Evolutionary conservation across 2,329 filamentous ascomycete genomes (phyloP), one percentile per base, ranked within the genome.

Genomic region (Stemphylium vesicarium): DNA sequence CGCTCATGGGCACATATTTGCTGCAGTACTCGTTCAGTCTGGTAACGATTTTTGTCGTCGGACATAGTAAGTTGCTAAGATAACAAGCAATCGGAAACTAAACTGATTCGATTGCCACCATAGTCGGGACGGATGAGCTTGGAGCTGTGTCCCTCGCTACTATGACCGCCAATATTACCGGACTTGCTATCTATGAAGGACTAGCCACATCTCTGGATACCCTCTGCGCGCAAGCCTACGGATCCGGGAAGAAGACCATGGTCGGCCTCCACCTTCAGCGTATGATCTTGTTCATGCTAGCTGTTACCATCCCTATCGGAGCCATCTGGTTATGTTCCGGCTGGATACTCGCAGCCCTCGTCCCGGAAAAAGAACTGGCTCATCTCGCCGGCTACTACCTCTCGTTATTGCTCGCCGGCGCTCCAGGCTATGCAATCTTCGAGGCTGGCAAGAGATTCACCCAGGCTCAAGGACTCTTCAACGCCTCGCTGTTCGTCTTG

Each of bases 381-480:
- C 63, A 77, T 29, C 78, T 80, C 57, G 83, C 82, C 0, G 81
- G 82, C 11, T 71, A 69, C 0, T 85, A 83, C 52, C 63, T 85
- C 31, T 73, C 77, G 4, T 75, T 82, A 31, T 78, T 81, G 36
- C 70, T 84, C 2, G 65, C 82, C 6, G 81, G 82, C 0, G 72
- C 82, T 1, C 82, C 82, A 0, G 82, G 81, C 2, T 85, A 84
- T 50, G 81, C 80, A 1, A 76, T 77, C 3, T 85, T 85, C 26
- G 83, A 85, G 57, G 80, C 80, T 0, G 73, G 80, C 1, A 85
- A 85, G 63, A 75, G 82, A 0, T 84, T 84, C 57, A 75, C 84
- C 2, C 82, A 85, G 62, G 80, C 83, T 0, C 82, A 85, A 57
- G 82, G 83, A 1, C 74, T 82, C 29, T 84, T 84, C 70, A 79